Evolutionary conservation across 495 filamentous ascomycete genomes (phyloP).

Genomic region (Bacidia rubella): DNA sequence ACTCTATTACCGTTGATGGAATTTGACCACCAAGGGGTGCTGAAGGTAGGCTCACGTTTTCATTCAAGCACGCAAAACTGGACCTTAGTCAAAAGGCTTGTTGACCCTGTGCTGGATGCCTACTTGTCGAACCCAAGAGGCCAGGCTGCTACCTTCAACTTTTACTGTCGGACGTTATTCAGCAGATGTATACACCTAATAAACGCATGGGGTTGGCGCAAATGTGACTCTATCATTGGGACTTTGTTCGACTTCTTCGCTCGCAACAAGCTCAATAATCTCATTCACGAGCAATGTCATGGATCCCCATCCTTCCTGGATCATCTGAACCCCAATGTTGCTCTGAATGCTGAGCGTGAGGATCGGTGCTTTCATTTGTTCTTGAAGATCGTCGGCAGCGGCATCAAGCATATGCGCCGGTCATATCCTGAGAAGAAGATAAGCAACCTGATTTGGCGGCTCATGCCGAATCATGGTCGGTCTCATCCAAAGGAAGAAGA

Average conservation of each 20-base stretch:
- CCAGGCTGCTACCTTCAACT: constrained; percentile 56
- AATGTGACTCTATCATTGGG: constrained; percentile 63
- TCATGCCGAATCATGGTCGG: constrained; percentile 79
- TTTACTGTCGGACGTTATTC: constrained; percentile 62
- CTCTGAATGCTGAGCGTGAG: constrained; percentile 44
- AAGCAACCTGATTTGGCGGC: constrained; percentile 59
- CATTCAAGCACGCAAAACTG: constrained; percentile 51
- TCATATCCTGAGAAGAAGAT: constrained; percentile 56
- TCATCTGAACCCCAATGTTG: constrained; percentile 48
- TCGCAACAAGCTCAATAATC: constrained; percentile 52
- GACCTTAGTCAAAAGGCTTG: constrained; percentile 49
- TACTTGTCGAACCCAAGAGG: constrained; percentile 42
- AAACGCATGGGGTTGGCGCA: constrained; percentile 72
- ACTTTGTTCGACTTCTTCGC: constrained; percentile 87
- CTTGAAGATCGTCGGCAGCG: constrained; percentile 66
- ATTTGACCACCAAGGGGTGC: constrained; percentile 54
- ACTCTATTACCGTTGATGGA: constrained; percentile 62
- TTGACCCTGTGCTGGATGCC: constrained; percentile 50
- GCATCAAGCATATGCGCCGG: constrained; percentile 46
- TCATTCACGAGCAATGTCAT: constrained; percentile 63
- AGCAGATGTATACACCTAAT: constrained; percentile 69
- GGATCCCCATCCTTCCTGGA: constrained; percentile 71
- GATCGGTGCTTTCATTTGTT: constrained; percentile 92
- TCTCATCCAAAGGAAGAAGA: constrained; percentile 73
- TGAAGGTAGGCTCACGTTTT: constrained; percentile 43